These are phyloP conservation scores for Neurospora cerealis DNA, from an alignment of 495 filamentous ascomycete genomes.

Conservation along the genomic window DNA sequence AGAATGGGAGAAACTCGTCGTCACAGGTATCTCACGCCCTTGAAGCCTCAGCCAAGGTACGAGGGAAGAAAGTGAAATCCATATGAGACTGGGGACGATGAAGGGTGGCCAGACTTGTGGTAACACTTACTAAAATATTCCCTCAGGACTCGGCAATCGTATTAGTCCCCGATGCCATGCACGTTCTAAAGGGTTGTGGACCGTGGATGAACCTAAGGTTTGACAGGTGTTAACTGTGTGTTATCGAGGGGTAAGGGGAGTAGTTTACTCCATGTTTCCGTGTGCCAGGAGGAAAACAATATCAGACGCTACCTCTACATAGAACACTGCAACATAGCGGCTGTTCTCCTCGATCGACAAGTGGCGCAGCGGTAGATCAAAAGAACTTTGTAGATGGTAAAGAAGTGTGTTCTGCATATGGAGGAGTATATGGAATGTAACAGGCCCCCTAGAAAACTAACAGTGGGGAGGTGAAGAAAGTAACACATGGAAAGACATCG, in stretches of 20 bases:
- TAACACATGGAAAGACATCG: background rate
- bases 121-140: background rate
- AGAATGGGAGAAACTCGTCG: too few relatives aligned
- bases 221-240: background rate
- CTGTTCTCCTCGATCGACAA: background rate
- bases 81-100: too few relatives aligned
- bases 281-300: background rate
- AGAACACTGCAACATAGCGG: background rate
- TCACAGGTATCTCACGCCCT: too few relatives aligned
- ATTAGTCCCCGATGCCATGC: fast-evolving
- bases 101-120: background rate
- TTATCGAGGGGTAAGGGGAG: background rate
- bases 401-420: background rate
- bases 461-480: too few relatives aligned
- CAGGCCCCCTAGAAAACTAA: too few relatives aligned
- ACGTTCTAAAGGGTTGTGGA: background rate
- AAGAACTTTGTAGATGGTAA: background rate
- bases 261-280: background rate
- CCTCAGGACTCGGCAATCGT: background rate
- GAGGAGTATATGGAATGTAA: too few relatives aligned
- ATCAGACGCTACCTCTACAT: background rate
- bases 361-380: background rate
- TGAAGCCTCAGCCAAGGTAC: too few relatives aligned
- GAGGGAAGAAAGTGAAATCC: too few relatives aligned
- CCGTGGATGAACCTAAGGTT: background rate